Base-by-base conservation (phyloP, 1,139 yeast species). In the Diutina sp. region DNA sequence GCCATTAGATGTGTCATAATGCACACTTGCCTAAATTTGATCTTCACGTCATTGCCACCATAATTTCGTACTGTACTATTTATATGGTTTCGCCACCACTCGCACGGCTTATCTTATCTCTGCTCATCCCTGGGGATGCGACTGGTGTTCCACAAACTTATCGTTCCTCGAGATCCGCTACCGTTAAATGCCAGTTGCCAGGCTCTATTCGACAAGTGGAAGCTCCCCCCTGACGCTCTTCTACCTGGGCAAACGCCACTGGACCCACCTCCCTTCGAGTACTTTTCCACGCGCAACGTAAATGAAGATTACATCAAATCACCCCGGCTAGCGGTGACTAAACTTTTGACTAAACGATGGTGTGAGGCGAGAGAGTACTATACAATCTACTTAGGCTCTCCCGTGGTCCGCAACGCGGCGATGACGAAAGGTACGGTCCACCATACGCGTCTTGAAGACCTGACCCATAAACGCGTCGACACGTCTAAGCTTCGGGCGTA, bases 281-380 rank as follows among this genome's bases (percentile, higher is more conserved):
- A 32, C 29, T 50, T 32, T 32, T n/a, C 53, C 28, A 32, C 53
- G 4, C 53, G 18, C 32, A 50, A 50, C 16, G 41, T 30, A 5
- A 32, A 32, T 8, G 6, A n/a, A 21, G 53, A 50, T 9, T 50
- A 50, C 16, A 16, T 50, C 44, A 50, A 18, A n/a, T 11, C 14
- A n/a, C 53, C 53, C 3, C 44, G 53, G 12, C 45, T 50, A 16
- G 25, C 45, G 16, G 53, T 50, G 25, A 50, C 53, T 5, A 50
- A 18, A 11, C 21, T 50, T 2, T 30, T 50, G n/a, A 30, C 53
- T 6, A 32, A 50, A 11, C n/a, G 53, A 16, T 50, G 53, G 53
- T 50, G 53, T 50, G 53, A 50, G 32, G 44, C 45, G 3, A n/a
- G 53, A 32, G 53, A 50, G 32, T 50, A 50, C 14, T 50, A 50